Percentiles rank a stretch among this genome's conserved stretches.
These are phyloP conservation scores for Stereum hirsutum DNA, from an alignment of 1,284 basidiomycete genomes.

Conservation along the genomic window DNA sequence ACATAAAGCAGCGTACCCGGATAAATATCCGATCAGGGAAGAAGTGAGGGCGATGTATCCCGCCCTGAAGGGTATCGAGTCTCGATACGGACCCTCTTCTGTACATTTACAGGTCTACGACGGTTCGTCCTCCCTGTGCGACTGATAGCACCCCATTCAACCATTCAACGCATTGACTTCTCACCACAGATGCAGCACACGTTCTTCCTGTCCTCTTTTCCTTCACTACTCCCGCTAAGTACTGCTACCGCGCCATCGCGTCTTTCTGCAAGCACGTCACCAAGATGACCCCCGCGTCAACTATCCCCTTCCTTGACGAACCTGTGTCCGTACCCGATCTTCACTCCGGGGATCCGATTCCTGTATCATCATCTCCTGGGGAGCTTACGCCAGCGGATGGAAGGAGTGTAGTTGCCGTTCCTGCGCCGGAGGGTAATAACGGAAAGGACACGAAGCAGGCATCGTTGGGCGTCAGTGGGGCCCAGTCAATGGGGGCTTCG, in stretches of 20 bases:
- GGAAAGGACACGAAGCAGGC: too few relatives aligned
- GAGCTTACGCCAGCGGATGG: not conserved
- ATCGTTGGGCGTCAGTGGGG: too few relatives aligned
- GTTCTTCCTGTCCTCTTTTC: conserved; percentile 74
- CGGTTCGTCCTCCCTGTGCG: conserved; percentile 30
- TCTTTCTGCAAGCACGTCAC: conserved; percentile 58
- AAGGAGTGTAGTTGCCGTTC: not conserved
- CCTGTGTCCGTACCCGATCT: conserved; percentile 11
- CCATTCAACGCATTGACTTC: not conserved
- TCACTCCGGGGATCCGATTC: too few relatives aligned
- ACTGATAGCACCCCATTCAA: not conserved
- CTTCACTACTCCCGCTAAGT: conserved; percentile 78
- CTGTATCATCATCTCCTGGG: conserved; percentile 2
- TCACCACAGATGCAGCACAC: conserved; percentile 54
- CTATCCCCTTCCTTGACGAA: conserved; percentile 9
- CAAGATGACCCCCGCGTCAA: conserved; percentile 25
- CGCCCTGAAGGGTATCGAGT: conserved; percentile 54
- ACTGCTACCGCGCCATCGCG: conserved; percentile 66
- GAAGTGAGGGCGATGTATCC: conserved; percentile 59
- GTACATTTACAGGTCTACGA: conserved; percentile 90
- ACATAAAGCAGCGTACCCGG: conserved; percentile 86
- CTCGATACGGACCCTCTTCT: conserved; percentile 59
- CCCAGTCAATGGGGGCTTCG: too few relatives aligned
- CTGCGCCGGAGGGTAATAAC: too few relatives aligned
- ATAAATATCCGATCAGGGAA: conserved; percentile 59